Evolutionary conservation across 495 filamentous ascomycete genomes (phyloP), one percentile per base, ranked within the genome.

Genomic region (Choiromyces venosus): DNA sequence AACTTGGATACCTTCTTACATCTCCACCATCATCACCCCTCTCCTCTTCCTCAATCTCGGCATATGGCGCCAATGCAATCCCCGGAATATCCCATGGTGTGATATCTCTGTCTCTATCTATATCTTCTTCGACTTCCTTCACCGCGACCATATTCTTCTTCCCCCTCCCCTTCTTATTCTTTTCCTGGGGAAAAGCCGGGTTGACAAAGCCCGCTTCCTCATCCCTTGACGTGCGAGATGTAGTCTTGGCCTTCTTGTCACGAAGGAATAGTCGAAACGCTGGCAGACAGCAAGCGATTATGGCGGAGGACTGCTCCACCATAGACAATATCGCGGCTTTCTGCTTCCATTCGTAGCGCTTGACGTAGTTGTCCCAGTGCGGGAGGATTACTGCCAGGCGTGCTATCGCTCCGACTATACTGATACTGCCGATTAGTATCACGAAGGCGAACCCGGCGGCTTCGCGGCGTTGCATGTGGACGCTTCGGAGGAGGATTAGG

Each of bases 271-370:
- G 25, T 4, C 52, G 25, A 12, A 61, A 61, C 25, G 52, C 29
- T 33, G 52, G 52, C 52, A 61, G 33, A 10, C 52, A 61, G 25
- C 52, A 33, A 29, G 52, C 52, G 25, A 61, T 33, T 61, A 33
- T 61, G 6, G 52, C 52, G 2, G 52, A 10, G 3, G 52, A 61
- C 52, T 33, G 25, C 52, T 61, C 52, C 10, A 61, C 52, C 52
- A 61, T 61, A 4, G 52, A 61, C 52, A 25, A 61, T 33, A 61
- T 61, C 25, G 52, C 52, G 52, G 52, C 52, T 61, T 61, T 61
- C 52, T 61, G 52, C 52, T 61, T 61, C 52, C 52, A 61, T 61
- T 14, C 52, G 25, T 61, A 61, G 52, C 52, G 52, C 52, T 61
- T 10, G 25, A 61, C 33, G 33, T 33, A 61, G 52, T 61, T 29